phyloP scores from a whole-genome alignment of 495 filamentous ascomycete species.

The Penicillium crystallinum region DNA sequence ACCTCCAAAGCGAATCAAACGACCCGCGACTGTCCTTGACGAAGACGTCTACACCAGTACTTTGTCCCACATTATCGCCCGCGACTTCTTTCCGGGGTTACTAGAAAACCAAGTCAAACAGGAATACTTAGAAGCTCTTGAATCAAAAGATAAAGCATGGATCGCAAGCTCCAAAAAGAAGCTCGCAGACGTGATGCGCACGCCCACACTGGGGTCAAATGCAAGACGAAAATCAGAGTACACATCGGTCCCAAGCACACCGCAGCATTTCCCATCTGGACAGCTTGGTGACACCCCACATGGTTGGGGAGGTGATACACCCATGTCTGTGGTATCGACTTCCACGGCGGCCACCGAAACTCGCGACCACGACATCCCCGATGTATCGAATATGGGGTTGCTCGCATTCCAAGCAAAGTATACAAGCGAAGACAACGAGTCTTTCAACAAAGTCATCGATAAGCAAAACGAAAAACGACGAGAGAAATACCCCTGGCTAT shows the following conservation, averaged over 20 bases:
- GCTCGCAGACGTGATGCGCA: slow-evolving; percentile 72
- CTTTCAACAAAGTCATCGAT: slow-evolving; percentile 87
- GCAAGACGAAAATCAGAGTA: slow-evolving; percentile 30
- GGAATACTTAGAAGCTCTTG: slow-evolving; percentile 87
- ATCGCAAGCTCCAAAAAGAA: slow-evolving; percentile 71
- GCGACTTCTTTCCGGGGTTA: slow-evolving; percentile 94
- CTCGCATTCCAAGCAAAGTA: slow-evolving; percentile 85
- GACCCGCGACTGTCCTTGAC: slow-evolving; percentile 82
- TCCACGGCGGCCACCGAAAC: slow-evolving; percentile 22
- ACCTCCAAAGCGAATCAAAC: slow-evolving; percentile 84
- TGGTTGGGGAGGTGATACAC: slow-evolving; percentile 60
- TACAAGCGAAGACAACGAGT: slow-evolving; percentile 95
- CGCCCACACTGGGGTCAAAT: slow-evolving; percentile 54
- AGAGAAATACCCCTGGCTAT: slow-evolving; percentile 83
- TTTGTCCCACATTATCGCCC: slow-evolving; percentile 88
- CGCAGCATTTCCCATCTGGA: slow-evolving; percentile 34
- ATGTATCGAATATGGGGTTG: slow-evolving; percentile 73
- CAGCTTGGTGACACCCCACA: slow-evolving; percentile 47
- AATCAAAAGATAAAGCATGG: slow-evolving; percentile 79
- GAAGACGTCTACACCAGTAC: slow-evolving; percentile 92
- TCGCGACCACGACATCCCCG: slow-evolving; percentile 48
- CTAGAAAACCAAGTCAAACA: slow-evolving; percentile 79
- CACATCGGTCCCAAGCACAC: slow-evolving; percentile 19
- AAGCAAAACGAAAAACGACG: slow-evolving; percentile 80
- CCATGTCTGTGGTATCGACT: slow-evolving; percentile 51